Evolutionary conservation across 2,329 filamentous ascomycete species (phyloP).

Genomic region (Elsinoe necatrix): DNA sequence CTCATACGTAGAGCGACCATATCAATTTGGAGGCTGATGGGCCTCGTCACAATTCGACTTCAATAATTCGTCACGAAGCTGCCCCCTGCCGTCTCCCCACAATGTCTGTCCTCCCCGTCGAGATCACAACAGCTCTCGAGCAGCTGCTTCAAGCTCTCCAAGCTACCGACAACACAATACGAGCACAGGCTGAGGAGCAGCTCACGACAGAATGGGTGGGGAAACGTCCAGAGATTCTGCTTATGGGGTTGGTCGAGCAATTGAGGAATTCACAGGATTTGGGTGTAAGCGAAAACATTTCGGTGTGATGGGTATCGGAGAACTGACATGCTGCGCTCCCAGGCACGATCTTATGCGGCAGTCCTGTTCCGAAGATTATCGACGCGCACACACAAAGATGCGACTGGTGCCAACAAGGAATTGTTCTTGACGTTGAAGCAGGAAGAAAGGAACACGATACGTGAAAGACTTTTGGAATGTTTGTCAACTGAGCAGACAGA

Average conservation of each 20-base stretch:
- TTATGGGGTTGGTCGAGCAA: constrained; percentile 93
- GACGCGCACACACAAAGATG: constrained; percentile 73
- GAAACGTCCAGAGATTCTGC: constrained; percentile 70
- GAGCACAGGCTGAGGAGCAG: constrained; percentile 81
- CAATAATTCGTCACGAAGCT: background rate
- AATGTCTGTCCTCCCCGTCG: constrained; percentile 68
- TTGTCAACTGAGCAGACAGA: constrained; percentile 64
- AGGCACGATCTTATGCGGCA: constrained; percentile 85
- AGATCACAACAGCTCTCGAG: constrained; percentile 74
- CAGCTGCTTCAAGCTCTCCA: constrained; percentile 84
- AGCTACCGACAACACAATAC: constrained; percentile 77
- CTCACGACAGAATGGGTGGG: constrained; percentile 84
- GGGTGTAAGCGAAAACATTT: constrained; percentile 48
- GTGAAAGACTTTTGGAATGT: constrained; percentile 72
- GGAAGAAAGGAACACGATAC: constrained; percentile 68
- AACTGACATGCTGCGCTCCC: constrained; percentile 14
- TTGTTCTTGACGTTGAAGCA: constrained; percentile 72
- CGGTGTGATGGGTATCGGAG: constrained; percentile 3
- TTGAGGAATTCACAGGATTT: constrained; percentile 68
- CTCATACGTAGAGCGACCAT: background rate
- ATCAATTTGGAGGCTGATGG: constrained; percentile 6
- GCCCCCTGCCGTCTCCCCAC: constrained; percentile 10
- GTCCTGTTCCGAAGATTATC: constrained; percentile 92
- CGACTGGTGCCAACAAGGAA: constrained; percentile 63
- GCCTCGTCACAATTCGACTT: background rate